A percentile compares a stretch with the other conserved stretches of the same genome.
Conservation (phyloP, 2,329 filamentous ascomycete genomes). For the Aureobasidium sp. region DNA sequence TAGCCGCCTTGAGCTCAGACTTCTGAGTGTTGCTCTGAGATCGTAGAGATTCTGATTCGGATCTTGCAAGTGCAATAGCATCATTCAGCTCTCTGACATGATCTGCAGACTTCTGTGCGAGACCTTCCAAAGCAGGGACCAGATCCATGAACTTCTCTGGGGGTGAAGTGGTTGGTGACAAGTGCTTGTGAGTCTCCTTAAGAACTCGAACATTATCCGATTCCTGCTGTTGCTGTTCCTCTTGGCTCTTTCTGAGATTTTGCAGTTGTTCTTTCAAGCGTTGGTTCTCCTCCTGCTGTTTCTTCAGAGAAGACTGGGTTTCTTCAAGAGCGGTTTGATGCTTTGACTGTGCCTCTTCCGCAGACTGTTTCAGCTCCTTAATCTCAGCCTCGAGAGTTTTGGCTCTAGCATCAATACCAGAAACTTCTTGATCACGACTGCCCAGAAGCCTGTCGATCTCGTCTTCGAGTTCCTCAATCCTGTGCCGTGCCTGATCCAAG, state of each 20-base stretch:
- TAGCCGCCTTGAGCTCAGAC: constrained; percentile 24
- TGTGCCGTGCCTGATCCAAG: constrained; percentile 65
- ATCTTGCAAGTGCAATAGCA: constrained; percentile 40
- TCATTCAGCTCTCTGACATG: constrained; percentile 40
- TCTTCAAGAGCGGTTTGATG: constrained; percentile 27
- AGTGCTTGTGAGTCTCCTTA: constrained; percentile 31
- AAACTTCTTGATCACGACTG: constrained; percentile 74
- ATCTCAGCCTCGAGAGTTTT: constrained; percentile 65
- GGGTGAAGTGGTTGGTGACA: constrained; percentile 29
- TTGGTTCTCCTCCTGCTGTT: constrained; percentile 59
- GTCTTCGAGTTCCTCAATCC: constrained; percentile 83
- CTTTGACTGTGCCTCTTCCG: constrained; percentile 48
- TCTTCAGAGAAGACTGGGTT: constrained; percentile 17
- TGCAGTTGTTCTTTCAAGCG: constrained; percentile 47
- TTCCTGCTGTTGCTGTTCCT: constrained; percentile 39
- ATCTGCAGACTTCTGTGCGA: constrained; percentile 36
- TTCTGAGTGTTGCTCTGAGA: constrained; percentile 35
- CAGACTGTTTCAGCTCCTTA: constrained; percentile 48
- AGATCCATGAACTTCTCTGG: constrained; percentile 35
- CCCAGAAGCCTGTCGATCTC: constrained; percentile 80
- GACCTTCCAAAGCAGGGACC: constrained; percentile 37
- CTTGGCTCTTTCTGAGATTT: constrained; percentile 22
- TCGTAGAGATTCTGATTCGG: constrained; percentile 39
- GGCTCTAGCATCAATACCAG: constrained; percentile 60
- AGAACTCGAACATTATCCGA: constrained; percentile 27